phyloP scores from a whole-genome alignment of 306 rosid species.

The Glycine latifolia region DNA sequence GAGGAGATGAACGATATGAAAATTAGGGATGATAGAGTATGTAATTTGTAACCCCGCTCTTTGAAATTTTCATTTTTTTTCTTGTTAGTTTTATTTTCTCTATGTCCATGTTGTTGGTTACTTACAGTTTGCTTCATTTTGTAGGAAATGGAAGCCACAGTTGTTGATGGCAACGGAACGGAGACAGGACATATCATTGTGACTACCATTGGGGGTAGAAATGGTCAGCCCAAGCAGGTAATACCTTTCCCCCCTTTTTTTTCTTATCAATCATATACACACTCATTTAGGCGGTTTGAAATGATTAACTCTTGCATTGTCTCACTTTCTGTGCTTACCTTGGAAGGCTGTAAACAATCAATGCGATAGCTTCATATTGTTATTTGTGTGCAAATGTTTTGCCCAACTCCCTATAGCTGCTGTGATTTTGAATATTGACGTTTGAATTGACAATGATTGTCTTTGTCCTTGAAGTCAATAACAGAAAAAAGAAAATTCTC shows the following conservation, averaged over 20 bases:
- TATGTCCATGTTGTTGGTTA: slow-evolving; percentile 20
- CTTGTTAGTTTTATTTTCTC: not conserved
- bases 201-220: slow-evolving; percentile 95
- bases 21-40: slow-evolving; percentile 91
- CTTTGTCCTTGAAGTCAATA: not conserved
- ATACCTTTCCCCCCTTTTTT: not conserved
- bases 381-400: slow-evolving; percentile 21
- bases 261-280: not conserved
- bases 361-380: not conserved
- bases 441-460: slow-evolving; percentile 21
- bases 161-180: slow-evolving; percentile 93
- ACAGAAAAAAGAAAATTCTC: not conserved
- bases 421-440: slow-evolving; percentile 27
- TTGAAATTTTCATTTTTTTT: not conserved
- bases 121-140: slow-evolving; percentile 33
- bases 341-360: not conserved
- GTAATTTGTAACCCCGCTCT: not conserved
- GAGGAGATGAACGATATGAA: slow-evolving; percentile 99
- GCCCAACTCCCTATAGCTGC: not conserved
- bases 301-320: slow-evolving; percentile 15
- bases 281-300: not conserved
- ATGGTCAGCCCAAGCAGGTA: slow-evolving; percentile 97
- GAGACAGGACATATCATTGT: slow-evolving; percentile 96
- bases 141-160: slow-evolving; percentile 91
- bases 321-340: slow-evolving; percentile 2